A percentile compares a stretch with the other conserved stretches of the same genome.
phyloP scores from a whole-genome alignment of 1,284 basidiomycete genomes.

The Cutaneotrichosporon sp. region DNA sequence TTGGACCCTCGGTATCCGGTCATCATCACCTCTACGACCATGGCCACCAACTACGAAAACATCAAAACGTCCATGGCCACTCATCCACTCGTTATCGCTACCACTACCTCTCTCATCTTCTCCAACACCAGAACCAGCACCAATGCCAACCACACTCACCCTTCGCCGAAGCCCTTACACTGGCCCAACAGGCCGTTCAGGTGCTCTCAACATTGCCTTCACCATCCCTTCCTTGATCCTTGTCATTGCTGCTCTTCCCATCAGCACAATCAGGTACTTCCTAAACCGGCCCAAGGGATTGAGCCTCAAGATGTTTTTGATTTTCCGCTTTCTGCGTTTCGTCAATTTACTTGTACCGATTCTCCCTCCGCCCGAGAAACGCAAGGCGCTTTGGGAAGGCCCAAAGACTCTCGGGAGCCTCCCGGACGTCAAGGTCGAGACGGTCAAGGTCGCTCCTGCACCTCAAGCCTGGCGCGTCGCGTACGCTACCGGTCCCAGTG shows the following conservation, averaged over 20 bases:
- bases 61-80: background rate
- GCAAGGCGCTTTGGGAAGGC: background rate
- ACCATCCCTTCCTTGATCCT: background rate
- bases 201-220: background rate
- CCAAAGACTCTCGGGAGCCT: background rate
- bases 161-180: background rate
- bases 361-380: background rate
- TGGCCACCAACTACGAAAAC: background rate
- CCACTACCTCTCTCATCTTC: background rate
- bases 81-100: background rate
- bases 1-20: background rate
- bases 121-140: background rate
- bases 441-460: background rate
- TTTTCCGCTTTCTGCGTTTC: background rate
- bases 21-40: background rate
- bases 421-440: background rate
- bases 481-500: background rate
- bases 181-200: background rate
- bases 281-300: background rate
- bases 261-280: background rate
- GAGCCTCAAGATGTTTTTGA: background rate
- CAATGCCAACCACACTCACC: conserved; percentile 8
- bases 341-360: background rate
- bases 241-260: background rate
- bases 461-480: background rate